phyloP scores from a whole-genome alignment of 108 stramenopile species.

The Cyclotella baltica region DNA sequence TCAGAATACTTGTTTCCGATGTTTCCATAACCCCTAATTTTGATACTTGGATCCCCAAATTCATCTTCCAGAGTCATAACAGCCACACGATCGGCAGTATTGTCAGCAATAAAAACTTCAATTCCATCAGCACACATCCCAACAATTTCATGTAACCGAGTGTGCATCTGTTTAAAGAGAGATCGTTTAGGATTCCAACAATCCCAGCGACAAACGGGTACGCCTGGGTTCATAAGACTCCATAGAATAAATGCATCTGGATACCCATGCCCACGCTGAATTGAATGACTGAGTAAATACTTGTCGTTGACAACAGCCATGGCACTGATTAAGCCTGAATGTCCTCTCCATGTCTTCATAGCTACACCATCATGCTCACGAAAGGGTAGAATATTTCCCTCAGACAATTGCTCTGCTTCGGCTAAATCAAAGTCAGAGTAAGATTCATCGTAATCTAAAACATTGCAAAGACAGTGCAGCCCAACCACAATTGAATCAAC shows the following conservation, averaged over 20 bases:
- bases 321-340: neutral
- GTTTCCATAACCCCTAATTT: constrained; percentile 33
- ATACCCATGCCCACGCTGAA: neutral
- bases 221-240: neutral
- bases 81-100: constrained; percentile 33
- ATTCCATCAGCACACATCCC: constrained; percentile 38
- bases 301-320: neutral
- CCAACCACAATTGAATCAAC: constrained; percentile 52
- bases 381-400: constrained; percentile 52
- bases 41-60: constrained; percentile 15
- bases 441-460: constrained; percentile 18
- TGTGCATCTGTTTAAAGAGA: constrained; percentile 9
- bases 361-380: neutral
- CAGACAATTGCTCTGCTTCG: neutral
- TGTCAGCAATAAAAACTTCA: constrained; percentile 34
- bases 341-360: neutral
- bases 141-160: constrained; percentile 15
- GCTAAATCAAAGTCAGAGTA: constrained; percentile 1
- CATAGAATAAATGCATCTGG: neutral
- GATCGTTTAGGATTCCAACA: constrained; percentile 10
- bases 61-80: constrained; percentile 28
- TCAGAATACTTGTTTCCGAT: constrained; percentile 28
- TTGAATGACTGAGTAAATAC: neutral
- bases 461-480: constrained; percentile 30
- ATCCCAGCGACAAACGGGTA: constrained; percentile 38